Evolutionary conservation across 164 flowering plant genomes (phyloP).

Genomic region (Tetracentron sinense): DNA sequence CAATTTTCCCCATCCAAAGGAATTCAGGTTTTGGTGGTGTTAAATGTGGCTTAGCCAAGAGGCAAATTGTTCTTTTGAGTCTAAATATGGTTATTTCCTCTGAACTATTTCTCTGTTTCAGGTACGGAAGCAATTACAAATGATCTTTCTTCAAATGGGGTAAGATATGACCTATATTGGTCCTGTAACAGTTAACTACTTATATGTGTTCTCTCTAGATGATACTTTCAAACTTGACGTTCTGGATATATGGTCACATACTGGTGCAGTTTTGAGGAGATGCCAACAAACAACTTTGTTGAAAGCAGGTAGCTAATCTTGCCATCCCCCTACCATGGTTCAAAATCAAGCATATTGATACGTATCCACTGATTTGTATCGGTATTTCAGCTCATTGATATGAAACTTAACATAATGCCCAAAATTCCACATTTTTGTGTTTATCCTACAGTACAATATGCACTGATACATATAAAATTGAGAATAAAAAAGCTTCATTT

Average conservation of each 20-base stretch:
- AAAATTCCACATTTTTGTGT: too few relatives aligned
- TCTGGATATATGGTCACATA: not conserved
- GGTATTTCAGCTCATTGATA: too few relatives aligned
- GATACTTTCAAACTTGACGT: not conserved
- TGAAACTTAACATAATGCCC: too few relatives aligned
- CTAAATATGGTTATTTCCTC: not conserved
- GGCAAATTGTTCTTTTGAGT: not conserved
- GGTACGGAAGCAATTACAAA: constrained; percentile 70
- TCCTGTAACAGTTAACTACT: not conserved
- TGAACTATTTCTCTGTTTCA: constrained; percentile 23
- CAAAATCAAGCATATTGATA: too few relatives aligned
- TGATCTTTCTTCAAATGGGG: constrained; percentile 88
- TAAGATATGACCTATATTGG: constrained; percentile 23
- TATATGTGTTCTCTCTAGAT: not conserved
- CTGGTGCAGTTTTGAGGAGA: constrained; percentile 85
- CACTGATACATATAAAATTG: too few relatives aligned
- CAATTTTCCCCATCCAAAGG: too few relatives aligned
- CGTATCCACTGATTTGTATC: too few relatives aligned
- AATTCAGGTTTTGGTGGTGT: too few relatives aligned
- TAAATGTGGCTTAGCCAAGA: not conserved
- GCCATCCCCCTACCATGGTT: not conserved
- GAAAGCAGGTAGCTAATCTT: constrained; percentile 68
- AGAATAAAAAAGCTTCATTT: too few relatives aligned
- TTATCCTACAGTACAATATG: too few relatives aligned
- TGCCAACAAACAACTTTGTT: constrained; percentile 93